phyloP scores from a whole-genome alignment of 257 asterid genomes.

The Perilla frutescens region DNA sequence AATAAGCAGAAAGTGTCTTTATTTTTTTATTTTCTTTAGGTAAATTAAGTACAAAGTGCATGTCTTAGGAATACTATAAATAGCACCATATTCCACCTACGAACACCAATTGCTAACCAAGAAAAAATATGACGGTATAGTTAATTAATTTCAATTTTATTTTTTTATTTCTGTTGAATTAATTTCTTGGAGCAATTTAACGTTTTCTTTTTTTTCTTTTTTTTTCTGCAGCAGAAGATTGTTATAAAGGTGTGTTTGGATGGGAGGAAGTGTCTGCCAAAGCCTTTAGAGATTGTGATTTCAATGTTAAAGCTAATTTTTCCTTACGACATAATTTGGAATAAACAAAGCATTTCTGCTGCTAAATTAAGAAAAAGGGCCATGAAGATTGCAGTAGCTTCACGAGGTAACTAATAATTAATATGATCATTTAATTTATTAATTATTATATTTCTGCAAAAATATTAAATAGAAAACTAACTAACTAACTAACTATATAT shows the following conservation, averaged over 20 bases:
- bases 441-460: no score
- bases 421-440: no score
- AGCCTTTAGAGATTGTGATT: neutral
- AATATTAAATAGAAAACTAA: no score
- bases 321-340: neutral
- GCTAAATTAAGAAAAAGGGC: neutral
- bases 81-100: neutral
- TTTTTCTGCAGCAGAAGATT: neutral
- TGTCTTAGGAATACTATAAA: neutral
- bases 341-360: neutral
- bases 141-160: neutral
- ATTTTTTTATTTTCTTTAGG: no score
- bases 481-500: no score
- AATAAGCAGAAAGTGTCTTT: neutral
- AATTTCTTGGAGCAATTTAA: no score
- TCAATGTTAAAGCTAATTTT: neutral
- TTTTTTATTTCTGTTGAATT: neutral
- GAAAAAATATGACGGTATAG: neutral
- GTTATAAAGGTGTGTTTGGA: neutral
- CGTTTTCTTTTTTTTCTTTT: neutral
- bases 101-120: no score
- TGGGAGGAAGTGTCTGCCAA: conserved; percentile 1
- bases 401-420: neutral
- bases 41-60: neutral
- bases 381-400: neutral